Conservation (phyloP, 192 early-diverging fungal genomes). For the Mortierella claussenii region DNA sequence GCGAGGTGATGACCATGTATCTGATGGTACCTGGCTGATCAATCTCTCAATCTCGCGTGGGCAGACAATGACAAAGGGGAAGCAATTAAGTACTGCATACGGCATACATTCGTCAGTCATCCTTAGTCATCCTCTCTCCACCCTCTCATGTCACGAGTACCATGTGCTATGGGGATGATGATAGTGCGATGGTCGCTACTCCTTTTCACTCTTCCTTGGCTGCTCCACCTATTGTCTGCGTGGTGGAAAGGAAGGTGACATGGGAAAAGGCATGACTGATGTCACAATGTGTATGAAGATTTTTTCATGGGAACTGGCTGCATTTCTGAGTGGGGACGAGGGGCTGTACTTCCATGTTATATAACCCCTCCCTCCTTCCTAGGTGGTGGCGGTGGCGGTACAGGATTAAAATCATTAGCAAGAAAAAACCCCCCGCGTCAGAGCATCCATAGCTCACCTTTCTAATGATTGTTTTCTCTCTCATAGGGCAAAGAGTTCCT, state of each 20-base stretch:
- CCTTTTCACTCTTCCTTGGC: not conserved
- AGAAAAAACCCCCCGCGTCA: no score
- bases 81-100: constrained; percentile 9
- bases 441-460: not conserved
- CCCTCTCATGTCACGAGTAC: not conserved
- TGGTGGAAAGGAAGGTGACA: not conserved
- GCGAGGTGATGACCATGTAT: not conserved
- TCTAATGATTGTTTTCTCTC: not conserved
- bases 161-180: constrained; percentile 6
- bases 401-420: not conserved
- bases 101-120: not conserved
- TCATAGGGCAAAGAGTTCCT: constrained; percentile 94
- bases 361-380: no score
- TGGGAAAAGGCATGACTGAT: not conserved
- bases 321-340: no score
- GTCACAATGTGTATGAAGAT: constrained; percentile 9
- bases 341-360: not conserved
- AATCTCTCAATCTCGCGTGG: constrained; percentile 23
- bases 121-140: constrained; percentile 23
- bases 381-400: no score
- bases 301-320: constrained; percentile 45
- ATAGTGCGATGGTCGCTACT: not conserved
- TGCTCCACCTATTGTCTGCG: not conserved
- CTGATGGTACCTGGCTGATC: constrained; percentile 6
- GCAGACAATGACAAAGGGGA: not conserved